Evolutionary conservation across 352 stramenopile genomes (phyloP).

Genomic region (Globisporangium camurandrum): DNA sequence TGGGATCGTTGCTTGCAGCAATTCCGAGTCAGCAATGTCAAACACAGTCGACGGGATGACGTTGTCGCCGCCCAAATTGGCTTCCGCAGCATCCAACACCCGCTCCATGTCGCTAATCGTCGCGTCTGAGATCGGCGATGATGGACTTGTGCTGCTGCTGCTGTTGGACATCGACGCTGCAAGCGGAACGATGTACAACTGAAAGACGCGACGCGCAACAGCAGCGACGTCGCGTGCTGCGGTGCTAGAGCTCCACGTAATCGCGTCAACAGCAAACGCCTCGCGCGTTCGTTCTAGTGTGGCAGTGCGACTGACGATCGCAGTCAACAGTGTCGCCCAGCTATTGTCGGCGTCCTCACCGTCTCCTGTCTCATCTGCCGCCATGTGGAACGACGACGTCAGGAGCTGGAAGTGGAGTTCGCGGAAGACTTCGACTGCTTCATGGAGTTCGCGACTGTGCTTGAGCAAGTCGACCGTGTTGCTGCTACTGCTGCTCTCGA

Average conservation of each 20-base stretch:
- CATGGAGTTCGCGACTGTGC: conserved; percentile 40
- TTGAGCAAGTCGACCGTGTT: conserved; percentile 17
- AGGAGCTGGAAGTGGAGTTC: conserved; percentile 20
- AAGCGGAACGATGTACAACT: conserved; percentile 19
- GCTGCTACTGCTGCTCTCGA: too few species aligned
- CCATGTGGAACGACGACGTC: background rate
- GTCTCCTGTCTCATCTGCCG: background rate
- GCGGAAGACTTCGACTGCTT: conserved; percentile 41
- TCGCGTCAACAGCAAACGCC: conserved; percentile 6
- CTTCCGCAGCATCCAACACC: conserved; percentile 8
- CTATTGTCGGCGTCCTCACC: too few species aligned
- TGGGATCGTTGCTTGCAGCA: conserved; percentile 25
- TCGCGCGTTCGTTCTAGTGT: conserved; percentile 10
- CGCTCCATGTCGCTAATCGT: conserved; percentile 27
- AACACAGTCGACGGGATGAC: conserved; percentile 28
- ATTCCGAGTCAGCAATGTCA: conserved; percentile 45
- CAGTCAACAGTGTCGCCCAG: background rate
- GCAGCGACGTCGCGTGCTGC: background rate
- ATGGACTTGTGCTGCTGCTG: background rate
- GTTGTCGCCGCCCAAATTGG: background rate
- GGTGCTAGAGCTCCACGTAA: background rate
- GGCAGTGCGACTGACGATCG: conserved; percentile 3
- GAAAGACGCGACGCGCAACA: conserved; percentile 17
- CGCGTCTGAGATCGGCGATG: conserved; percentile 9
- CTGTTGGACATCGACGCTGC: too few species aligned